Base-by-base conservation (phyloP, 768 basidiomycete species). In the Psilocybe subaeruginosa region DNA sequence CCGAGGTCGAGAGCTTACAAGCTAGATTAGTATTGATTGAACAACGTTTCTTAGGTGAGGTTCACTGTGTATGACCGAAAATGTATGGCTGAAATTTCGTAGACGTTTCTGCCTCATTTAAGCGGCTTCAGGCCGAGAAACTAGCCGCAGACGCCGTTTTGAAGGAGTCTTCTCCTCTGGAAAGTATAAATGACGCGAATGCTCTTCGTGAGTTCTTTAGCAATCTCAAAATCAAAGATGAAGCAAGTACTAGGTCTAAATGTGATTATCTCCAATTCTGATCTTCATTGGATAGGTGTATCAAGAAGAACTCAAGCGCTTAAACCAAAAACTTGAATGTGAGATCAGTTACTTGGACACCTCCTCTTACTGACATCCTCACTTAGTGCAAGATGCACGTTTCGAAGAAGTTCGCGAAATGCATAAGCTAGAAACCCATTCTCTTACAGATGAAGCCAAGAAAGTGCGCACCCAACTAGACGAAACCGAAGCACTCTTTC, bases 361-460 rank as follows among this genome's bases (percentile, higher is more conserved):
- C 41, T 14, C 30, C 43, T 19, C 19, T 3, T 45, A 58, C 58
- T 58, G 52, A 59, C 43, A 4, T 12, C 16, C 39, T 17, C 11
- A 41, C 33, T 35, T 66, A 97, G 95, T 87, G 12, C 93, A 97
- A 76, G 93, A 93, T 58, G 87, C 86, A 54, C 90, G 90, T 7
- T 81, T 94, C 9, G 90, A 92, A 64, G 95, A 97, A 70, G 77
- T 98, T 0, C 87, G 87, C 37, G 92, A 95, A 64, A 92, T 86
- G 6, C 95, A 97, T 69, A 83, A 81, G 12, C 79, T 92, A 8
- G 95, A 97, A 74, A 85, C 85, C 11, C 73, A 82, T n/a, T 95
- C 94, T 12, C 91, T 91, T 63, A 85, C 84, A 3, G 84, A 89
- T 43, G 87, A 91, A 63, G 86, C 94, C 47, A 86, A 89, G 64